phyloP scores from a whole-genome alignment of 805 yeast genomes.

The Yarrowia divulgata region DNA sequence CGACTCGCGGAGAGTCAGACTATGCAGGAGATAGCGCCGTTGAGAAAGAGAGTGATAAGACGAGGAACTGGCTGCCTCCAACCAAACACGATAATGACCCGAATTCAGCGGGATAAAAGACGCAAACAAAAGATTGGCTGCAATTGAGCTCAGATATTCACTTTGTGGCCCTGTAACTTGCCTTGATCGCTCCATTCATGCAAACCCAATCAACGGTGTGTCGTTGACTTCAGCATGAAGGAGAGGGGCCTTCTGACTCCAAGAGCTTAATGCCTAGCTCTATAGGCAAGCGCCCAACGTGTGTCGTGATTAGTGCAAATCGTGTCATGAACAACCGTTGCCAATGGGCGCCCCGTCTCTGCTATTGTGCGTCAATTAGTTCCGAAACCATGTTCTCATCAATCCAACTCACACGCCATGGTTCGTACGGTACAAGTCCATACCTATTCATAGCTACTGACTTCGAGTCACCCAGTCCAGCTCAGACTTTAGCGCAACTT shows the following conservation, averaged over 20 bases:
- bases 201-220: slow-evolving; percentile 2
- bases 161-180: neutral
- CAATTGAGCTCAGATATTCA: neutral
- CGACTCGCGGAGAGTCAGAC: slow-evolving; percentile 26
- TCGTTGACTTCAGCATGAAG: slow-evolving; percentile 20
- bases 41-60: neutral
- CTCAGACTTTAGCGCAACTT: slow-evolving; percentile 15
- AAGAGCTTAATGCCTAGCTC: slow-evolving; percentile 1
- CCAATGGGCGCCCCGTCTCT: too few relatives aligned
- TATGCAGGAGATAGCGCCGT: slow-evolving; percentile 14
- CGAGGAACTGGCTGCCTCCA: neutral
- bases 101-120: neutral
- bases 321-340: too few relatives aligned
- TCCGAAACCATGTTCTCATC: neutral
- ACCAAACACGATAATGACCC: neutral
- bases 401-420: neutral
- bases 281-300: neutral
- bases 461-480: neutral
- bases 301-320: too few relatives aligned
- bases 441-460: neutral
- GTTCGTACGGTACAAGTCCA: too few relatives aligned
- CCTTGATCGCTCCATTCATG: neutral
- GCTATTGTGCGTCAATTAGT: neutral
- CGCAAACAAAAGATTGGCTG: neutral
- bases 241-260: neutral